Evolutionary conservation across 1,139 yeast species (phyloP).

Genomic region (Magnusiomyces suaveolens): DNA sequence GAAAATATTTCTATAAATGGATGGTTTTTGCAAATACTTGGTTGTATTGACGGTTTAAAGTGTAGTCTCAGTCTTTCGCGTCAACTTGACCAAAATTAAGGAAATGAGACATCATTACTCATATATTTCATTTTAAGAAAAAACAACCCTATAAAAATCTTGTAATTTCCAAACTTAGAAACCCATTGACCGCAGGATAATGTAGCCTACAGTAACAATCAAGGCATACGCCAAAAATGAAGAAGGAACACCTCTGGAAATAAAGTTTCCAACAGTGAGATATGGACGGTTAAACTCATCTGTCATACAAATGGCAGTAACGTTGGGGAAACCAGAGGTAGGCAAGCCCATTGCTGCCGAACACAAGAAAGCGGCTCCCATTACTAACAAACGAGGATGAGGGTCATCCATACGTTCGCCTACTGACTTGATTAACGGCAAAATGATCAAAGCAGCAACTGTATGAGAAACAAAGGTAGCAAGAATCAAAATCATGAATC

Average conservation of each 20-base stretch:
- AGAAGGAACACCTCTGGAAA: conserved; percentile 81
- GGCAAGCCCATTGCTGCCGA: conserved; percentile 95
- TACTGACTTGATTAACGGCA: conserved; percentile 80
- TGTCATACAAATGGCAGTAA: conserved; percentile 85
- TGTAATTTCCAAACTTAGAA: conserved; percentile 25
- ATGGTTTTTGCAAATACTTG: too few relatives aligned
- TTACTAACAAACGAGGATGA: conserved; percentile 63
- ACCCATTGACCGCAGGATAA: conserved; percentile 52
- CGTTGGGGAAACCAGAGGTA: conserved; percentile 94
- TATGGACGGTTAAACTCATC: conserved; percentile 86
- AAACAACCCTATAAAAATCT: too few relatives aligned
- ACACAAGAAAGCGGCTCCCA: conserved; percentile 77
- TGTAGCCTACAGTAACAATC: conserved; percentile 71
- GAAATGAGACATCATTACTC: too few relatives aligned
- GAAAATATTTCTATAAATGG: too few relatives aligned
- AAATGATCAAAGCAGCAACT: conserved; percentile 84
- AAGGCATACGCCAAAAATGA: conserved; percentile 60
- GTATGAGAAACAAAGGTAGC: conserved; percentile 95
- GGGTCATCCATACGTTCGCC: conserved; percentile 63
- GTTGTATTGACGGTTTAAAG: too few relatives aligned
- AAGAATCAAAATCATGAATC: conserved; percentile 63
- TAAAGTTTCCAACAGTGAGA: conserved; percentile 70
- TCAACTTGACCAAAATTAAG: too few relatives aligned
- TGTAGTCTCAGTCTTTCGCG: too few relatives aligned
- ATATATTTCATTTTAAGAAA: too few relatives aligned